Conservation (phyloP, 495 filamentous ascomycete genomes). For the Talaromyces nanjingensis region DNA sequence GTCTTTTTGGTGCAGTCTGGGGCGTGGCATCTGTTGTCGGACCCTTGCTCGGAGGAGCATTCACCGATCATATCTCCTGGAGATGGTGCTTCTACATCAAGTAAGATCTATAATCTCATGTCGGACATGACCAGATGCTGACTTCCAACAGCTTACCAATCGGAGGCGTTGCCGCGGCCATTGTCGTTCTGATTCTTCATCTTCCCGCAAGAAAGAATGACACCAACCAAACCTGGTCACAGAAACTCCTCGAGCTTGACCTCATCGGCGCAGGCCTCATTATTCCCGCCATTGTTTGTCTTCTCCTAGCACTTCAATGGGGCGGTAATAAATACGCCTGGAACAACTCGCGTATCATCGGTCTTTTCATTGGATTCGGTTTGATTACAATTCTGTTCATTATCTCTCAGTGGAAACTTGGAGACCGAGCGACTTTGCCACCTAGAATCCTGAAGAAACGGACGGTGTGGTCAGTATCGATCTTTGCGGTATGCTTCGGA, state of each 20-base stretch:
- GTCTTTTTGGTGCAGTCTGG: slow-evolving; percentile 63
- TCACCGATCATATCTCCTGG: slow-evolving; percentile 59
- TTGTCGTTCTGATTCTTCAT: slow-evolving; percentile 47
- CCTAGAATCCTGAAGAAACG: slow-evolving; percentile 32
- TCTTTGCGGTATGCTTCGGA: slow-evolving; percentile 50
- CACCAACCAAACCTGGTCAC: slow-evolving; percentile 23
- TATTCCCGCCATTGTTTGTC: slow-evolving; percentile 30
- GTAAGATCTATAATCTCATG: slow-evolving; percentile 3
- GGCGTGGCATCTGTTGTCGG: slow-evolving; percentile 63
- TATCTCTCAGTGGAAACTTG: slow-evolving; percentile 16
- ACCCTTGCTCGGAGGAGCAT: slow-evolving; percentile 54
- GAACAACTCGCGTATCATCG: slow-evolving; percentile 26
- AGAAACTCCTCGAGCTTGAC: slow-evolving; percentile 25
- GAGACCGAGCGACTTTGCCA: slow-evolving; percentile 25
- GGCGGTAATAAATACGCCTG: slow-evolving; percentile 34
- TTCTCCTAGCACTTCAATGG: slow-evolving; percentile 38
- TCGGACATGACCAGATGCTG: neutral
- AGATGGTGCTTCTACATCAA: slow-evolving; percentile 85
- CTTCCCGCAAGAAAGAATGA: slow-evolving; percentile 16
- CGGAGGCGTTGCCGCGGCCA: slow-evolving; percentile 48
- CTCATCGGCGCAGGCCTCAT: slow-evolving; percentile 27
- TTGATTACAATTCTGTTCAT: slow-evolving; percentile 27
- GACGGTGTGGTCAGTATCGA: slow-evolving; percentile 38
- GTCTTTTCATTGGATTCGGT: slow-evolving; percentile 28
- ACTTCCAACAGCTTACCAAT: slow-evolving; percentile 49